phyloP scores from a whole-genome alignment of 129 eudicot genomes.

The Ambrosia artemisiifolia region DNA sequence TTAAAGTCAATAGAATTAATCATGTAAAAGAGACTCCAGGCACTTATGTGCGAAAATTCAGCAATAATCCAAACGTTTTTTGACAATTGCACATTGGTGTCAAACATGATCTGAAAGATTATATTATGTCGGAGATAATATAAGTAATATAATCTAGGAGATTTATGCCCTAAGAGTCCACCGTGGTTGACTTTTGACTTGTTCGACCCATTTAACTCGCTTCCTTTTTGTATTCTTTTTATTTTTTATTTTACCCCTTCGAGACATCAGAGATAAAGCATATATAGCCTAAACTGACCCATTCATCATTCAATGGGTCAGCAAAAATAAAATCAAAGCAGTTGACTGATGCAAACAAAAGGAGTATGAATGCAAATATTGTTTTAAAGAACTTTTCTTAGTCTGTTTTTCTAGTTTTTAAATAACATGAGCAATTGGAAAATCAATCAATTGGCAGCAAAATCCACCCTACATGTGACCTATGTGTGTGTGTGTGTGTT shows the following conservation, averaged over 20 bases:
- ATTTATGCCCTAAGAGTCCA: neutral
- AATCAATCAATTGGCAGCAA: neutral
- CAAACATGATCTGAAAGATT: neutral
- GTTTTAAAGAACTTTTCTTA: neutral
- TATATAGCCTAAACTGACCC: no score
- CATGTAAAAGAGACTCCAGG: neutral
- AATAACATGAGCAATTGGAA: neutral
- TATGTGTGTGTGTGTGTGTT: neutral
- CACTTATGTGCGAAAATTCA: neutral
- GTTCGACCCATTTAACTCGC: neutral
- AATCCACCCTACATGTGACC: neutral
- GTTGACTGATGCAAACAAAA: neutral
- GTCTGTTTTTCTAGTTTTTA: neutral
- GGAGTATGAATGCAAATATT: neutral
- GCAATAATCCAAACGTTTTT: neutral
- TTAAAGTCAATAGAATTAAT: neutral
- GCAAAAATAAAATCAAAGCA: neutral
- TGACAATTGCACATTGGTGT: neutral
- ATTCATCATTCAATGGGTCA: no score
- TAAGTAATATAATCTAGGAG: neutral
- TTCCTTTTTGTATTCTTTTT: neutral
- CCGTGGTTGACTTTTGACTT: neutral
- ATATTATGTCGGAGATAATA: neutral
- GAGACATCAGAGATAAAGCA: neutral
- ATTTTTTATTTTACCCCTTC: neutral